Percentiles rank a stretch among this genome's conserved stretches.
Evolutionary conservation across 306 rosid genomes (phyloP).

Genomic region (Sicyos baderoa): DNA sequence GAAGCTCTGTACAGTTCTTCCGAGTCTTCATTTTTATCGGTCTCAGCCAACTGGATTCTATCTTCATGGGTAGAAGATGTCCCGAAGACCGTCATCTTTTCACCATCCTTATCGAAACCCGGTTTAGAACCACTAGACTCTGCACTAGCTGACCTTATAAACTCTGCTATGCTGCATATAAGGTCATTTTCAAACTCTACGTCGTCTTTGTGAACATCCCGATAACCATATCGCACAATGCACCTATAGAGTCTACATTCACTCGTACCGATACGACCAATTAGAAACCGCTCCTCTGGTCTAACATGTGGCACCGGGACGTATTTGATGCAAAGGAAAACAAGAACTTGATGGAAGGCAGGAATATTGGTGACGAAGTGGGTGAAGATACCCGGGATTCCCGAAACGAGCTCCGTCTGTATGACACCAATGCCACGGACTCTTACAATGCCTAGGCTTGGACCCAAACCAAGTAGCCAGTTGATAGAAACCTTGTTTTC

Average conservation of each 20-base stretch:
- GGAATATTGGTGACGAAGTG: conserved; percentile 93
- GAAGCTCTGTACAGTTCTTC: conserved; percentile 29
- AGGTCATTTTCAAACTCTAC: conserved; percentile 79
- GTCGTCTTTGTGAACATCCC: conserved; percentile 73
- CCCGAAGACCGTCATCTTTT: conserved; percentile 61
- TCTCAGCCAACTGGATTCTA: conserved; percentile 39
- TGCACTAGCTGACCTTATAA: conserved; percentile 41
- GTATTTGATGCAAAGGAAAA: conserved; percentile 87
- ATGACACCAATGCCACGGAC: conserved; percentile 81
- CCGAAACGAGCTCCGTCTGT: conserved; percentile 77
- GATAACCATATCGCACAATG: conserved; percentile 43
- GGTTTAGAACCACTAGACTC: conserved; percentile 16
- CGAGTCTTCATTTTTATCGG: neutral
- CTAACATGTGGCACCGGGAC: conserved; percentile 73
- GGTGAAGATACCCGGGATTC: conserved; percentile 83
- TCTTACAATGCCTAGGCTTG: conserved; percentile 72
- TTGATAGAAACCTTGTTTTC: conserved; percentile 84
- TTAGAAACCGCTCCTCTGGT: conserved; percentile 72
- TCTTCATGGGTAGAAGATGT: conserved; percentile 43
- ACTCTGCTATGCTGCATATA: conserved; percentile 76
- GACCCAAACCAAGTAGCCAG: conserved; percentile 72
- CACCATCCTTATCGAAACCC: conserved; percentile 31
- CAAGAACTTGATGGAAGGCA: conserved; percentile 87
- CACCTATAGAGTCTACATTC: conserved; percentile 68
- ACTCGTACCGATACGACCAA: conserved; percentile 67